Conservation (phyloP, 805 yeast species). For the Teunomyces aglyptinius region DNA sequence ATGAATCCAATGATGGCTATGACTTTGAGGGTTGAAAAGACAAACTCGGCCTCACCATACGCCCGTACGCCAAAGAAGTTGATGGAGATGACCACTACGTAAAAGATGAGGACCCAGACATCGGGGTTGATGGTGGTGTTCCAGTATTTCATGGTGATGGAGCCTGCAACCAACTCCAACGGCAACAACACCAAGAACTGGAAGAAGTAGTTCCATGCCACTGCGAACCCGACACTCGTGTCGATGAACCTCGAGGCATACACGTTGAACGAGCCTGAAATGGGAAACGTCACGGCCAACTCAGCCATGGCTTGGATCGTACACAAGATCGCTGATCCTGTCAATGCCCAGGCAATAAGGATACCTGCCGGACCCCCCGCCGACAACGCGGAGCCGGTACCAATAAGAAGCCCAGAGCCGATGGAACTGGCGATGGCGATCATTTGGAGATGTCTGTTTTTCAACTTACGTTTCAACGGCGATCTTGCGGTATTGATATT, state of each 20-base stretch:
- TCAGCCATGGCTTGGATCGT: conserved; percentile 47
- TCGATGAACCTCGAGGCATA: conserved; percentile 52
- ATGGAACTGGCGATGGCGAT: conserved; percentile 71
- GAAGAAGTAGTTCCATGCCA: conserved; percentile 53
- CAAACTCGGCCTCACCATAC: conserved; percentile 58
- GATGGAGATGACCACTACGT: conserved; percentile 44
- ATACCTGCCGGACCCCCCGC: conserved; percentile 33
- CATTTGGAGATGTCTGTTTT: conserved; percentile 55
- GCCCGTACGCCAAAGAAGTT: conserved; percentile 54
- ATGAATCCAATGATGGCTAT: conserved; percentile 49
- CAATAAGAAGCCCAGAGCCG: conserved; percentile 57
- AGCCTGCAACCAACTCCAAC: conserved; percentile 57
- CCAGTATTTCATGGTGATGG: conserved; percentile 60
- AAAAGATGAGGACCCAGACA: conserved; percentile 60
- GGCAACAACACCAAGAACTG: conserved; percentile 59
- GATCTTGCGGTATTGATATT: conserved; percentile 39
- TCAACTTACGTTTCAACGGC: conserved; percentile 44
- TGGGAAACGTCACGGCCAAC: conserved; percentile 52
- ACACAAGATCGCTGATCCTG: conserved; percentile 22
- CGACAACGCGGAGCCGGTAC: conserved; percentile 43
- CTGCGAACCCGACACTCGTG: conserved; percentile 55
- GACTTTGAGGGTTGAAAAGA: conserved; percentile 47
- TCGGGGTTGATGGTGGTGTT: conserved; percentile 50
- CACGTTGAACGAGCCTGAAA: conserved; percentile 52
- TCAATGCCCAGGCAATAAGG: conserved; percentile 26